These are phyloP conservation scores for Hansenula sp. DNA, from an alignment of 1,139 yeast species.

Conservation along the genomic window DNA sequence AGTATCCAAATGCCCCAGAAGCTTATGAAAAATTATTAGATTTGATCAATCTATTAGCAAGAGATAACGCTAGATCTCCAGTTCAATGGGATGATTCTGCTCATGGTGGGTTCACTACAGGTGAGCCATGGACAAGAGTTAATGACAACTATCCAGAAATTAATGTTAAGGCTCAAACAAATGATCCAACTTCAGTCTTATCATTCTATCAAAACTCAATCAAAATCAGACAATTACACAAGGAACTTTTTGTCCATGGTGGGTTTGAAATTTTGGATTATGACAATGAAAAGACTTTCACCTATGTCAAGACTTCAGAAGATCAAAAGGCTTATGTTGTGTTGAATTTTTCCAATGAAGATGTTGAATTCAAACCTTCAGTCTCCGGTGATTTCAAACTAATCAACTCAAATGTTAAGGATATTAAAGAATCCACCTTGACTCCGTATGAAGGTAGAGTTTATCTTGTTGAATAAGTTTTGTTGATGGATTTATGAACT, in stretches of 20 bases:
- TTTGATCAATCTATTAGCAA: slow-evolving; percentile 35
- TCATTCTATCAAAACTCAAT: slow-evolving; percentile 43
- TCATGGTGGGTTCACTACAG: slow-evolving; percentile 47
- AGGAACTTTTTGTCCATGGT: slow-evolving; percentile 47
- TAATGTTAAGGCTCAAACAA: slow-evolving; percentile 44
- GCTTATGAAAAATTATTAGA: slow-evolving; percentile 31
- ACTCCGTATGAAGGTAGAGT: slow-evolving; percentile 39
- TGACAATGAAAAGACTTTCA: slow-evolving; percentile 37
- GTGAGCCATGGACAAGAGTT: slow-evolving; percentile 52
- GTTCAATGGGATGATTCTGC: slow-evolving; percentile 50
- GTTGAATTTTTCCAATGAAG: slow-evolving; percentile 38
- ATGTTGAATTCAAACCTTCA: slow-evolving; percentile 25
- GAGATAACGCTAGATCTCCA: slow-evolving; percentile 58
- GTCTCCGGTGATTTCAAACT: slow-evolving; percentile 32
- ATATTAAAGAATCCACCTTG: slow-evolving; percentile 25
- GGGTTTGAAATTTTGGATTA: slow-evolving; percentile 37
- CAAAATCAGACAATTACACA: slow-evolving; percentile 40
- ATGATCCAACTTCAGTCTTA: slow-evolving; percentile 44
- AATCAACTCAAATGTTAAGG: slow-evolving; percentile 23
- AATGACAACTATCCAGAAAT: slow-evolving; percentile 46
- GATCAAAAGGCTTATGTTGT: slow-evolving; percentile 35
- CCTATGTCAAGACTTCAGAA: slow-evolving; percentile 32
- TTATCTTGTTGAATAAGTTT: slow-evolving; percentile 19
- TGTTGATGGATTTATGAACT: too few relatives aligned
- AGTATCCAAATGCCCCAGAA: slow-evolving; percentile 30